These are phyloP conservation scores for Dothistroma pini DNA, from an alignment of 2,329 filamentous ascomycete species.

Conservation along the genomic window DNA sequence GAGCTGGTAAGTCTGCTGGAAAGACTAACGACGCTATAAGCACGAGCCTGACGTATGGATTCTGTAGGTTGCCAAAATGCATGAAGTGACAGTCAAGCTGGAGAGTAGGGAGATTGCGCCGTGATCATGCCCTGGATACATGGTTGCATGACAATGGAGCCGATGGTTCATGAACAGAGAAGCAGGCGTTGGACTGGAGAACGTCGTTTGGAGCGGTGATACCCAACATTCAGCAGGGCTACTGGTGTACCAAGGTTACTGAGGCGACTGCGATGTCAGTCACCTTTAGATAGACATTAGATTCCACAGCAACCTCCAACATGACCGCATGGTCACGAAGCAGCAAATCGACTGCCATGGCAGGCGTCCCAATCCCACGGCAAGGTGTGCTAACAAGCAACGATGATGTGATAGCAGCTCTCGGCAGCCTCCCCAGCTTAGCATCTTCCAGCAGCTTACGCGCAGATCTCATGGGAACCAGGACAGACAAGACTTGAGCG, in stretches of 20 bases:
- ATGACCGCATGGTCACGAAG: no score
- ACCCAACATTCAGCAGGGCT: background rate
- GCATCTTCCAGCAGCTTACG: background rate
- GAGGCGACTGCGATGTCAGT: no score
- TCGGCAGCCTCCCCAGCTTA: background rate
- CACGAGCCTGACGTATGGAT: constrained; percentile 6
- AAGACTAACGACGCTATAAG: constrained; percentile 2
- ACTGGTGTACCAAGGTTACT: no score
- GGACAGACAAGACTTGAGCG: background rate
- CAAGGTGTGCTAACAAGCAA: background rate
- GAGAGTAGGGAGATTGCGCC: background rate
- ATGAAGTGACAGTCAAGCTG: background rate
- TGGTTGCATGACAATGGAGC: background rate
- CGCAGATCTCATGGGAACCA: background rate
- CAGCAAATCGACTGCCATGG: no score
- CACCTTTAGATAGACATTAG: background rate
- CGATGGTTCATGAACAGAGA: background rate
- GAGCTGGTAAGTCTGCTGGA: constrained; percentile 27
- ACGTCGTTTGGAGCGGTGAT: background rate
- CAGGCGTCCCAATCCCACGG: no score
- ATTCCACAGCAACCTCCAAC: no score
- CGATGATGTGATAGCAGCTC: background rate
- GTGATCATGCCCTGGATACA: background rate
- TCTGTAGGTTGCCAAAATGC: constrained; percentile 15
- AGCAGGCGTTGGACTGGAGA: background rate